Base-by-base conservation (phyloP, 495 filamentous ascomycete genomes). In the Aspergillus nidulans region DNA sequence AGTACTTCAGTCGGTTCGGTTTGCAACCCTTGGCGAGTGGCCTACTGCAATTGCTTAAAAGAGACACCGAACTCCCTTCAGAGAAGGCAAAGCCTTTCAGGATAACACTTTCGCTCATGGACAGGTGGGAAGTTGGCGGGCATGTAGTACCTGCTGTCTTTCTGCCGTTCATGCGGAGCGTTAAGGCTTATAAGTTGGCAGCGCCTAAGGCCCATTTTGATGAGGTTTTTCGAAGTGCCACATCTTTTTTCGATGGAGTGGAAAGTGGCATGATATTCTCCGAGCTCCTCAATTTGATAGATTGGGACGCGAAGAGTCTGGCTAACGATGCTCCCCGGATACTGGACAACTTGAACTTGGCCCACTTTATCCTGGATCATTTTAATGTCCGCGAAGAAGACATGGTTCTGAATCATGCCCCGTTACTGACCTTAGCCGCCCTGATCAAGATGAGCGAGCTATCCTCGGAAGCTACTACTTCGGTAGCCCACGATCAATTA, bases 301-400 rank as follows among this genome's bases (percentile, higher is more conserved):
- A 76, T 39, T 73, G 65, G 51, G 63, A 63, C 19, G 20, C 56
- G 4, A 61, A 56, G 4, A 63, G 69, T 20, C 30, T 69, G 16
- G 62, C 74, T 7, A 69, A 68, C 5, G 71, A 77, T 18, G 67
- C 71, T 38, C 78, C 81, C 15, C 85, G 81, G 47, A 59, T 68
- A 34, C 51, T 69, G 55, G 61, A 48, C 49, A 60, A 71, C 51
- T 74, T 98, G 49, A 78, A 82, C 19, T 77, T 96, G 24, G 85
- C 91, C 46, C 81, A 79, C 39, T 99, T 97, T 65, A 85, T 96
- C 38, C 73, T 97, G 55, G 74, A 81, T 4, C 84, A 90, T 54
- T 99, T 97, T 79, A 97, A 97, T 71, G 80, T 97, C 30, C 83
- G 85, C 47, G 94, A 97, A 68, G 92, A 97, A 66, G 94, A 99